Evolutionary conservation across 331 rosid genomes (phyloP).

Genomic region (Dryas integrifolia): DNA sequence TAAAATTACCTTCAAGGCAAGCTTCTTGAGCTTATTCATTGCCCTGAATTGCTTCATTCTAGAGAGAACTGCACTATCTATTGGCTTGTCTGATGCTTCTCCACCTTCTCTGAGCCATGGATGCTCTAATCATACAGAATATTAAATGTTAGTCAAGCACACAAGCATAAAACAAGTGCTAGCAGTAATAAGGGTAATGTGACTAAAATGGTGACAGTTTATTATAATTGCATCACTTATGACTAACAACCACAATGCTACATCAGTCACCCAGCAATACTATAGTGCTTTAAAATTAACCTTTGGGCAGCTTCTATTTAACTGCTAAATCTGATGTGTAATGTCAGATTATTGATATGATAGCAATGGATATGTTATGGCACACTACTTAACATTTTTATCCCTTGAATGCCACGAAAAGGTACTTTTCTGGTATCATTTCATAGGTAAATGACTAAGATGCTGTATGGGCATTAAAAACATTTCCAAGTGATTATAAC

Average conservation of each 20-base stretch:
- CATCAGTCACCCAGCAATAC: background rate
- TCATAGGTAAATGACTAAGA: background rate
- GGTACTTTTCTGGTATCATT: background rate
- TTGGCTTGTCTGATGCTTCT: constrained; percentile 83
- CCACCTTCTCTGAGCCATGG: constrained; percentile 95
- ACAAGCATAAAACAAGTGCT: constrained; percentile 3
- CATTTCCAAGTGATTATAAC: background rate
- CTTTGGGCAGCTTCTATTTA: background rate
- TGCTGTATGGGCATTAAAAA: background rate
- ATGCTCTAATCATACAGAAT: constrained; percentile 62
- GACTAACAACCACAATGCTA: constrained; percentile 9
- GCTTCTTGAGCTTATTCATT: constrained; percentile 93
- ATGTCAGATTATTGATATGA: constrained; percentile 1
- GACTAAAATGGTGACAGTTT: constrained; percentile 18
- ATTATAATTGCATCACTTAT: constrained; percentile 5
- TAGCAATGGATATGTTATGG: background rate
- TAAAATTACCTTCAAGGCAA: constrained; percentile 76
- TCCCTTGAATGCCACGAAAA: constrained; percentile 1
- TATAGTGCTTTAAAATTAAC: constrained; percentile 4
- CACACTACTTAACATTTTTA: too few species aligned
- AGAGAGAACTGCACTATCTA: constrained; percentile 87
- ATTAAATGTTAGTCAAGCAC: constrained; percentile 35
- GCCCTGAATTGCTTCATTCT: constrained; percentile 97
- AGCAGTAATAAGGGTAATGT: constrained; percentile 15
- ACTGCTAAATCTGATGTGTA: background rate